These are phyloP conservation scores for Trichocladium uniseriatum DNA, from an alignment of 495 filamentous ascomycete genomes.

Conservation along the genomic window DNA sequence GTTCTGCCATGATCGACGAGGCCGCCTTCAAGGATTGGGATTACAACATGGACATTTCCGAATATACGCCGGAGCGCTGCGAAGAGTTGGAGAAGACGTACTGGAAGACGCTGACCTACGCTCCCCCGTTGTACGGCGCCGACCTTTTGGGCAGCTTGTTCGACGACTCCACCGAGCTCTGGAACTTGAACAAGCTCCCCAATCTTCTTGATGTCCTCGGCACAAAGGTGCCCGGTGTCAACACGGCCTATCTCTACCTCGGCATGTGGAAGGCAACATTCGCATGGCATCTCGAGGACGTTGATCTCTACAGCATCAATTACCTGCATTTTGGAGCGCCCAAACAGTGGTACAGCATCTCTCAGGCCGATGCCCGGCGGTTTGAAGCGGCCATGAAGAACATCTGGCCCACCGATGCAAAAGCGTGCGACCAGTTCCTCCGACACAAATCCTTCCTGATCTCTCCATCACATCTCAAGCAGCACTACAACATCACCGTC, in stretches of 20 bases:
- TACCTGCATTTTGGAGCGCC: slow-evolving; percentile 98
- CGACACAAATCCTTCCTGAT: slow-evolving; percentile 99
- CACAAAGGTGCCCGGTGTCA: slow-evolving; percentile 91
- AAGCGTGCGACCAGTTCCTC: slow-evolving; percentile 91
- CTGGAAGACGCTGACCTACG: slow-evolving; percentile 93
- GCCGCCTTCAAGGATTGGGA: slow-evolving; percentile 80
- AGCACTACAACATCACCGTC: slow-evolving; percentile 84
- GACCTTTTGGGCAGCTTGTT: slow-evolving; percentile 97
- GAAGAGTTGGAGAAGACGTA: slow-evolving; percentile 89
- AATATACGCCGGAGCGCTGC: slow-evolving; percentile 83
- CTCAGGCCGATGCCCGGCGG: slow-evolving; percentile 83
- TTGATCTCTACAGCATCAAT: slow-evolving; percentile 98
- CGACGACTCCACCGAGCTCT: slow-evolving; percentile 69
- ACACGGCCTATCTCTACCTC: slow-evolving; percentile 96
- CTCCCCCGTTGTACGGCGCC: slow-evolving; percentile 88
- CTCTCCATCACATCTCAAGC: slow-evolving; percentile 75
- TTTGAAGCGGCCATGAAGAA: slow-evolving; percentile 95
- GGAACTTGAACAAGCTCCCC: slow-evolving; percentile 91
- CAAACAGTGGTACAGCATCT: slow-evolving; percentile 99
- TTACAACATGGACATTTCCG: slow-evolving; percentile 73
- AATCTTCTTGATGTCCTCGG: slow-evolving; percentile 92
- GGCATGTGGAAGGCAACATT: slow-evolving; percentile 99
- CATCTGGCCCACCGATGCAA: slow-evolving; percentile 93
- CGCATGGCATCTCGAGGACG: slow-evolving; percentile 97
- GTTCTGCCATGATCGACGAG: slow-evolving; percentile 67